These are phyloP conservation scores for Jaminaea rosea DNA, from an alignment of 1,284 basidiomycete species.

Conservation along the genomic window DNA sequence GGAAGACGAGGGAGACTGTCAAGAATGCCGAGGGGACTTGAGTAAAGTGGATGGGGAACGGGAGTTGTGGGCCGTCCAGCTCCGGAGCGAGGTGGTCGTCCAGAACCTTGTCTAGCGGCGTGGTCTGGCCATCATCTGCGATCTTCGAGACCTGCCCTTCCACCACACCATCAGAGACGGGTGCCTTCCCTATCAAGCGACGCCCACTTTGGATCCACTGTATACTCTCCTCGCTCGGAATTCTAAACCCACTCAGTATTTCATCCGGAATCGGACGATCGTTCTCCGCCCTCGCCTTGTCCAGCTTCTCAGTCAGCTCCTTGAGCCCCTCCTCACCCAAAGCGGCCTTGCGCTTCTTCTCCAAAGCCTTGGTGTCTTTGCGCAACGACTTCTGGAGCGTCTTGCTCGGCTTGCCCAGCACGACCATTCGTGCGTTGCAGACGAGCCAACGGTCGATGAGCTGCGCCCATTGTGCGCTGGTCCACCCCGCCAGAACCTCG, in stretches of 20 bases:
- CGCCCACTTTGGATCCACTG: constrained; percentile 88
- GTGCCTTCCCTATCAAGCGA: constrained; percentile 36
- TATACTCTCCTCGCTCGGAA: constrained; percentile 61
- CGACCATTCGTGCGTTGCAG: constrained; percentile 42
- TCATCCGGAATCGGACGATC: constrained; percentile 69
- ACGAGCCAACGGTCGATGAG: constrained; percentile 64
- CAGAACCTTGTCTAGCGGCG: constrained; percentile 48
- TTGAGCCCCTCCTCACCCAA: constrained; percentile 76
- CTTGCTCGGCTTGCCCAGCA: constrained; percentile 81
- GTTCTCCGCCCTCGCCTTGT: constrained; percentile 78
- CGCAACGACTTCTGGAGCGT: constrained; percentile 73
- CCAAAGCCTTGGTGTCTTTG: constrained; percentile 67
- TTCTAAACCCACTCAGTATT: constrained; percentile 69
- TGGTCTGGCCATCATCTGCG: too few species aligned
- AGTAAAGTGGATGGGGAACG: constrained; percentile 84
- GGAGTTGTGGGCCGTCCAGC: constrained; percentile 59
- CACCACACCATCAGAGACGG: neutral
- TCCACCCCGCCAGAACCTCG: constrained; percentile 58
- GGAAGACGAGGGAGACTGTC: constrained; percentile 62
- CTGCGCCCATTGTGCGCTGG: constrained; percentile 65
- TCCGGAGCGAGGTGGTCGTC: constrained; percentile 58
- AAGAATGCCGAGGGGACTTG: constrained; percentile 72
- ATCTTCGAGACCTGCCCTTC: neutral
- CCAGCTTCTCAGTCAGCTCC: constrained; percentile 61
- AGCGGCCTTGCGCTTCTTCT: constrained; percentile 60